Percentiles rank a stretch among this genome's conserved stretches.
These are phyloP conservation scores for Pleurotus sapidus DNA, from an alignment of 768 basidiomycete genomes.

Conservation along the genomic window DNA sequence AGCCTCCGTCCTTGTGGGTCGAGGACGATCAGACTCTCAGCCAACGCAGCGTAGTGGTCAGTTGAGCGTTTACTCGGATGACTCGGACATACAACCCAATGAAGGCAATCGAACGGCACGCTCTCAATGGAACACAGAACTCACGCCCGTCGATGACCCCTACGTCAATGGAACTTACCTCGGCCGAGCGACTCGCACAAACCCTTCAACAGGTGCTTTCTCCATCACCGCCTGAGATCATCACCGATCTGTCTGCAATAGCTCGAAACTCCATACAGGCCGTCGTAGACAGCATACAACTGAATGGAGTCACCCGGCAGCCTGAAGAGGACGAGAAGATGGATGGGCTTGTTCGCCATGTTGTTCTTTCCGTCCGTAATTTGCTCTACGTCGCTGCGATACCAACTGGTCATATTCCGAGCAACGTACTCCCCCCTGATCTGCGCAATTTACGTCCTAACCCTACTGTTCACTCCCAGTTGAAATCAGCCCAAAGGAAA, in stretches of 20 bases:
- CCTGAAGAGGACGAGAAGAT: slow-evolving; percentile 56
- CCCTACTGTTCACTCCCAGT: slow-evolving; percentile 48
- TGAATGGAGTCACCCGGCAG: slow-evolving; percentile 38
- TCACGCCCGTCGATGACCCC: neutral
- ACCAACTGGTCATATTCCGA: slow-evolving; percentile 59
- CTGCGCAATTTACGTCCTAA: slow-evolving; percentile 41
- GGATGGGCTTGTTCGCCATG: slow-evolving; percentile 58
- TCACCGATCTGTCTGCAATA: slow-evolving; percentile 59
- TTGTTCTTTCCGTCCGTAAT: slow-evolving; percentile 73
- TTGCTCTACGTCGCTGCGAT: slow-evolving; percentile 68
- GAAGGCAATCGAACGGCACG: slow-evolving; percentile 27
- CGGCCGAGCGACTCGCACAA: slow-evolving; percentile 66
- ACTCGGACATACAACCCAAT: slow-evolving; percentile 65
- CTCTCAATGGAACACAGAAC: slow-evolving; percentile 21
- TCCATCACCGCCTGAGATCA: slow-evolving; percentile 53
- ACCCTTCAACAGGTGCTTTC: slow-evolving; percentile 58
- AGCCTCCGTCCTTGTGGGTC: neutral
- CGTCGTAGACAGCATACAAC: slow-evolving; percentile 59
- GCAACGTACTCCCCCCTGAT: slow-evolving; percentile 47
- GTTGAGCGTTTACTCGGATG: slow-evolving; percentile 74
- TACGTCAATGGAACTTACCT: slow-evolving; percentile 49
- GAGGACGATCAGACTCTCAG: slow-evolving; percentile 10
- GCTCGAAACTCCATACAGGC: slow-evolving; percentile 59
- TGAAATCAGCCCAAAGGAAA: slow-evolving; percentile 81
- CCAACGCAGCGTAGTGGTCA: slow-evolving; percentile 31